Percentiles rank a stretch among this genome's conserved stretches.
Conservation (phyloP, 306 rosid genomes). For the Mimosa bimucronata region DNA sequence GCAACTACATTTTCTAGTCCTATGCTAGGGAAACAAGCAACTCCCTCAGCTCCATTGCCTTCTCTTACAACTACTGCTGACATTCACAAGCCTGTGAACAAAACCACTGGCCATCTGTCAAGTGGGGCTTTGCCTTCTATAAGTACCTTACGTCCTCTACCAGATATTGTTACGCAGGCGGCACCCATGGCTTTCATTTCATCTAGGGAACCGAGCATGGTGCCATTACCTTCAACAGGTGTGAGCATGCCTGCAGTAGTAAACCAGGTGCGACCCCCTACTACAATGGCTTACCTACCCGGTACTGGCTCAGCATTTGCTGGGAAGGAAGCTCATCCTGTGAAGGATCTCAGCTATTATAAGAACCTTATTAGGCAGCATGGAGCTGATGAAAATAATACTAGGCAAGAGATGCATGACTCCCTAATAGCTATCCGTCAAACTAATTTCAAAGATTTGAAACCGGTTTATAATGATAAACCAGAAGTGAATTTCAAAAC, state of each 20-base stretch:
- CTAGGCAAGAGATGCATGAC: slow-evolving; percentile 41
- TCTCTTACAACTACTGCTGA: slow-evolving; percentile 10
- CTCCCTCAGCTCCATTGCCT: slow-evolving; percentile 6
- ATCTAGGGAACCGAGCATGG: slow-evolving; percentile 26
- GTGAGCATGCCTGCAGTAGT: slow-evolving; percentile 25
- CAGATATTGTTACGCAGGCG: slow-evolving; percentile 18
- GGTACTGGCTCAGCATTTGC: slow-evolving; percentile 30
- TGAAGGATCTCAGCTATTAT: slow-evolving; percentile 66
- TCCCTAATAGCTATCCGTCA: slow-evolving; percentile 46
- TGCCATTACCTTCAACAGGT: slow-evolving; percentile 20
- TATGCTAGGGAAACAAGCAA: background rate
- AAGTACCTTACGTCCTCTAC: slow-evolving; percentile 35
- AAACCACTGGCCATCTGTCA: slow-evolving; percentile 25
- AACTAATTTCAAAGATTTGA: slow-evolving; percentile 45
- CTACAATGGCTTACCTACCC: slow-evolving; percentile 30
- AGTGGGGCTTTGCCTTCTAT: slow-evolving; percentile 26
- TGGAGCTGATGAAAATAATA: slow-evolving; percentile 47
- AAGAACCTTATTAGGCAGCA: slow-evolving; percentile 69
- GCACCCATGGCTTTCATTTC: slow-evolving; percentile 30
- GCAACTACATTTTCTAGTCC: slow-evolving; percentile 32
- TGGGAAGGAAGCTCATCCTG: slow-evolving; percentile 6
- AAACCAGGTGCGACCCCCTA: slow-evolving; percentile 39
- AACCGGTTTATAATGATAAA: slow-evolving; percentile 45
- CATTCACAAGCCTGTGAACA: slow-evolving; percentile 21
- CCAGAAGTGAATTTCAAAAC: slow-evolving; percentile 46